Conservation (phyloP, 495 filamentous ascomycete species). For the Neurospora cerealis region DNA sequence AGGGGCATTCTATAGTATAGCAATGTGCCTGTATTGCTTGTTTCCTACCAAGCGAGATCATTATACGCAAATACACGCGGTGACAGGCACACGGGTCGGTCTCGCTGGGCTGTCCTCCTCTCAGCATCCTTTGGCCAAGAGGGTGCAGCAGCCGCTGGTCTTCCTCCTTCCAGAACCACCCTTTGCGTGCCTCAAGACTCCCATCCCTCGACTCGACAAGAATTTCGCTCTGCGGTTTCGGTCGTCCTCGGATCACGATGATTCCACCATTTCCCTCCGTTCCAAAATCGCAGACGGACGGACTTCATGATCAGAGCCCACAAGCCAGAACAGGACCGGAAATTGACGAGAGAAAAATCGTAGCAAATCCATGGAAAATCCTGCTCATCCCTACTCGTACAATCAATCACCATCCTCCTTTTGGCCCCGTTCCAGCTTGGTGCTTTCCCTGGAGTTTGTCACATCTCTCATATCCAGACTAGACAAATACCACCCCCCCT, state of each 20-base stretch:
- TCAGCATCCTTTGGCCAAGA: background rate
- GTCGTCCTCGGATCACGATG: background rate
- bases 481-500: background rate
- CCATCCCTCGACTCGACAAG: background rate
- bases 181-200: background rate
- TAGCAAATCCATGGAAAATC: background rate
- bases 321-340: background rate
- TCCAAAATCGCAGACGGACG: background rate
- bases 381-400: background rate
- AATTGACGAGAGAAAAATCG: background rate
- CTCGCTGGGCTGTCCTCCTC: background rate
- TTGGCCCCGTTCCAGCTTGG: background rate
- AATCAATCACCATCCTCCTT: background rate
- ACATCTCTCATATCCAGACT: background rate
- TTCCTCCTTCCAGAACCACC: background rate
- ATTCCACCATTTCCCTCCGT: background rate
- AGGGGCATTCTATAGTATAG: background rate
- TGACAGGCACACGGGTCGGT: background rate
- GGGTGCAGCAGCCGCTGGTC: background rate
- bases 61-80: background rate
- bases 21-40: background rate
- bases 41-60: background rate
- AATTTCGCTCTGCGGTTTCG: background rate
- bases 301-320: background rate
- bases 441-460: background rate